Conservation (phyloP, 306 rosid genomes). For the Trichosanthes cucumerina region DNA sequence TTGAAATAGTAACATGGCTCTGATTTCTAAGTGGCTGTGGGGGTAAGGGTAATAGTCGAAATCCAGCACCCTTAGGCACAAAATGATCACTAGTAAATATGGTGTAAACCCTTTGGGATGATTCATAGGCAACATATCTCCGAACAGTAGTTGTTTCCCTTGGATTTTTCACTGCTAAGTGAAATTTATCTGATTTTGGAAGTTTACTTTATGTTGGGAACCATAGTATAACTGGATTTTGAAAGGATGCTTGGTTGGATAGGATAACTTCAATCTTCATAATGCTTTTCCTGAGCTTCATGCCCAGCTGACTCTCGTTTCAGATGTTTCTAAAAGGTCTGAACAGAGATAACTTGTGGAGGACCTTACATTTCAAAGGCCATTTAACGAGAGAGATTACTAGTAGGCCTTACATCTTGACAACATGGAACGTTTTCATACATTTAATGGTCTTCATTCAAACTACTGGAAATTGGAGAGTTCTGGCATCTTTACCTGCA, state of each 20-base stretch:
- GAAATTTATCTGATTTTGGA: neutral
- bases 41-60: neutral
- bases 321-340: neutral
- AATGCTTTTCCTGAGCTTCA: neutral
- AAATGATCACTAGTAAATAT: neutral
- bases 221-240: neutral
- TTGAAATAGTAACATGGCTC: neutral
- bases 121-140: neutral
- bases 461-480: neutral
- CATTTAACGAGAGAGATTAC: neutral
- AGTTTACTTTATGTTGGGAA: neutral
- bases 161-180: neutral
- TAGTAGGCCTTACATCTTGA: neutral
- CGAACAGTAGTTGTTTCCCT: neutral
- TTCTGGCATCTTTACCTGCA: neutral
- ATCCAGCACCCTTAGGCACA: neutral
- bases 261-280: neutral
- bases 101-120: neutral
- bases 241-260: neutral
- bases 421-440: neutral
- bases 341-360: neutral
- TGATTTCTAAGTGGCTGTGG: neutral
- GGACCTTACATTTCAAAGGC: neutral
- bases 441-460: neutral
- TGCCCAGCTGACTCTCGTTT: neutral